Percentiles rank a stretch among this genome's conserved stretches.
phyloP scores from a whole-genome alignment of 306 rosid species.

The Cicer arietinum region DNA sequence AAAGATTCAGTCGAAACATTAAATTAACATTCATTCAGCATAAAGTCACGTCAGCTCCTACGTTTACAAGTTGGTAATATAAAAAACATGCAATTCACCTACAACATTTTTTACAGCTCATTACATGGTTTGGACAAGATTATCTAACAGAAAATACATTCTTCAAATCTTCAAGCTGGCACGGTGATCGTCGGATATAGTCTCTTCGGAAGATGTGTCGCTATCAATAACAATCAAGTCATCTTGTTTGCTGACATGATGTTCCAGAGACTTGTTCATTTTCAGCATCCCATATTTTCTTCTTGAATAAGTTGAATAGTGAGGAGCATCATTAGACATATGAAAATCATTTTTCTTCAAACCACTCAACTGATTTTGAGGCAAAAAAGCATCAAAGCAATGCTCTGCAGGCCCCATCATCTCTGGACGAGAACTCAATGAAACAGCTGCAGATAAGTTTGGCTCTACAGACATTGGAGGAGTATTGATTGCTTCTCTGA shows the following conservation, averaged over 20 bases:
- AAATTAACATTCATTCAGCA: constrained; percentile 34
- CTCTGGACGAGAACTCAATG: too few relatives aligned
- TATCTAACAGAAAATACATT: constrained; percentile 37
- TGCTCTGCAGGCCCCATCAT: constrained; percentile 16
- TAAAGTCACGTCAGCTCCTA: constrained; percentile 28
- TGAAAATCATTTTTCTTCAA: constrained; percentile 39
- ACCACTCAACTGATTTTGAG: constrained; percentile 45
- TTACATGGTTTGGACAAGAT: constrained; percentile 3
- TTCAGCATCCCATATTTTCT: constrained; percentile 44
- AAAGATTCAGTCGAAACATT: constrained; percentile 8
- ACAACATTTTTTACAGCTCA: constrained; percentile 38
- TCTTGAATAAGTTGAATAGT: constrained; percentile 20
- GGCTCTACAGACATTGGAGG: constrained; percentile 37
- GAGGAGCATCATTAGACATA: constrained; percentile 42
- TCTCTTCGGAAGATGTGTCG: constrained; percentile 74
- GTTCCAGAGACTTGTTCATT: constrained; percentile 43
- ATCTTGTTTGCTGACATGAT: constrained; percentile 39
- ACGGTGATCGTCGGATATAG: constrained; percentile 63
- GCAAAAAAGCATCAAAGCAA: constrained; percentile 36
- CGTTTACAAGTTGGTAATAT: constrained; percentile 41
- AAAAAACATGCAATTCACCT: constrained; percentile 43
- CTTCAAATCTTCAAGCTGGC: constrained; percentile 48
- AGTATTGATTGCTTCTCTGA: constrained; percentile 59
- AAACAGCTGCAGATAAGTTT: background rate
- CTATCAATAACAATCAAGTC: constrained; percentile 60